Evolutionary conservation across 208 protist species (phyloP), one percentile per base, ranked within the genome.

Genomic region (Novymonas esmeraldas): DNA sequence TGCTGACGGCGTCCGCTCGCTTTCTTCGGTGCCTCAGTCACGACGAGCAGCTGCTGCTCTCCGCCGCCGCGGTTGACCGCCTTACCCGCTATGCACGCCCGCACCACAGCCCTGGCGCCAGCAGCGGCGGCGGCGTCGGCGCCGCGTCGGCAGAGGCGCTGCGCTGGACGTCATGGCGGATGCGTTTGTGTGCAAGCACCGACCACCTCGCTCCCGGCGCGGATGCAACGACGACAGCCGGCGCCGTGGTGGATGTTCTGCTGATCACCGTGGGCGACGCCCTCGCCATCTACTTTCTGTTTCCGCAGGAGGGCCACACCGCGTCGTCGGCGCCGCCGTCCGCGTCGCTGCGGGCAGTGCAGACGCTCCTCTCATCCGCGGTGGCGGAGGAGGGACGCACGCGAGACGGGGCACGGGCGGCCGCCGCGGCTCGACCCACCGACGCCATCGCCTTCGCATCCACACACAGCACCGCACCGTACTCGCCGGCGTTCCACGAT

Each of bases 231-330:
- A 44, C 6, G 20, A 16, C 14, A 2, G 10, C 41, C 16, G 41
- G 50, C 6, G 52, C 36, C 48, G 50, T 81, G 56, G 71, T 65
- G 69, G 75, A 85, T 20, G 62, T 92, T 31, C 52, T 81, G 22
- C 62, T 89, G 56, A n/a, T 90, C 18, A 64, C 70, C 22, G 58
- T 90, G 5, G 83, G 87, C 34, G 79, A 76, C 42, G 77, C 87
- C 3, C 36, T 90, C 28, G 71, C 69, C 0, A 57, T 82, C 28
- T 79, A 76, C 2, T 46, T 87, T 48, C 75, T 72, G 45, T 84
- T 92, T 58, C 60, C 55, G 11, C 66, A n/a, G n/a, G 72, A 13
- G 11, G n/a, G 11, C 14, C 55, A 6, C 10, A n/a, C 49, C 13
- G 29, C 39, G n/a, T 20, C 28, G 16, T 29, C 46, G 10, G 22